Evolutionary conservation across 108 stramenopile genomes (phyloP), one percentile per base, ranked within the genome.

Genomic region (Nitzschia inconspicua): DNA sequence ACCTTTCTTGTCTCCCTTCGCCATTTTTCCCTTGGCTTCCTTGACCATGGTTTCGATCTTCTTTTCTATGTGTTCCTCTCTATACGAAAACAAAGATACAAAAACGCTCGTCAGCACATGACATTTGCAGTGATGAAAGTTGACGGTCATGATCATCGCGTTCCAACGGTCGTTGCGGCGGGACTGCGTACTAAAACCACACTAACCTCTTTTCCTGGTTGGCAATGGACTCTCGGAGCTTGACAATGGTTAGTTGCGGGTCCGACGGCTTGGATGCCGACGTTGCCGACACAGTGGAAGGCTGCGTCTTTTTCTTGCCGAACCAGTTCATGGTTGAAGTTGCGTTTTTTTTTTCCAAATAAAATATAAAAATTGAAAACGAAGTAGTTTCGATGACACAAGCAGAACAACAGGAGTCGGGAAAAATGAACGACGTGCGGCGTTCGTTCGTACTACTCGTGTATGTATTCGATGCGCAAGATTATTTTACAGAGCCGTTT

Each of bases 1-100:
- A 91, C 94, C 96, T 63, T 89, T 90, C 68, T 98, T 97, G 66
- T 98, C 96, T 46, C 92, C 94, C 58, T 91, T 93, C 18, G 81
- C 85, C 87, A 94, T 89, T 72, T 97, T 97, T 0, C 59, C 89
- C 82, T 95, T 95, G 44, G 98, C 98, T 65, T 96, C 96, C 16
- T 53, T 60, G 22, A 86, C 48, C 69, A 88, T 75, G 34, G 44
- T 25, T 19, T 96, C 89, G 18, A 97, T 85, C 63, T 97, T 96
- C 58, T 68, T 71, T 58, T 68, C 40, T 34, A 78, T 76, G 40
- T 79, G 83, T 24, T 84, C 78, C 60, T 84, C 73, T 64, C 83
- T 84, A 59, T 31, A 50, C 23, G 2, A 43, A 16, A 20, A n/a
- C 23, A 40, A 19, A 37, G 19, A 47, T 7, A 22, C 16, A 47